phyloP scores from a whole-genome alignment of 108 stramenopile species.

The Cylindrotheca closterium region DNA sequence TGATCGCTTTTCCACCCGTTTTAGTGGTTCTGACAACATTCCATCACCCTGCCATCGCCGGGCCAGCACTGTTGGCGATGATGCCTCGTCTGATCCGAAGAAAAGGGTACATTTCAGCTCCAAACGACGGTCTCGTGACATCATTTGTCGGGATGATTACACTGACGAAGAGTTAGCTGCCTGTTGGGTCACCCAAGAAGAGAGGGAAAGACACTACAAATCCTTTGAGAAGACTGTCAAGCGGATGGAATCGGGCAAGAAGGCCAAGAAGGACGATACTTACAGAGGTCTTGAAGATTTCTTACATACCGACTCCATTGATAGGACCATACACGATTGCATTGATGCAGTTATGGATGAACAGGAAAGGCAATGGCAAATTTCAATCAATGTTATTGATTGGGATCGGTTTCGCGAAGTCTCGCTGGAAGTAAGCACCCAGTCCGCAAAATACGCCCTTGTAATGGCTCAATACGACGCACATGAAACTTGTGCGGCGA shows the following conservation, averaged over 20 bases:
- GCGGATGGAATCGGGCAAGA: slow-evolving; percentile 15
- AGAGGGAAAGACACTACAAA: slow-evolving; percentile 23
- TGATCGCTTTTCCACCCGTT: no score
- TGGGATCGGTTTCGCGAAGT: neutral
- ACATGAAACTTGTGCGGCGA: no score
- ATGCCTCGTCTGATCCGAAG: no score
- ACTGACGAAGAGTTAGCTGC: slow-evolving; percentile 18
- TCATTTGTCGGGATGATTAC: no score
- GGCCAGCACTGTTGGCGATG: no score
- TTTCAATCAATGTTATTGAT: slow-evolving; percentile 13
- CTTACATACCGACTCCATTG: slow-evolving; percentile 16
- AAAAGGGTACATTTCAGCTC: no score
- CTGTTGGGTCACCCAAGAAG: slow-evolving; percentile 25
- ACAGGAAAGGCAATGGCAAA: slow-evolving; percentile 37
- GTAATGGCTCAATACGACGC: no score
- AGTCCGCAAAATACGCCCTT: neutral
- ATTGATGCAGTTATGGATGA: slow-evolving; percentile 38
- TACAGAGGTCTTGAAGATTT: slow-evolving; percentile 35
- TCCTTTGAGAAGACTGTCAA: slow-evolving; percentile 22
- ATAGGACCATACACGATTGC: slow-evolving; percentile 17
- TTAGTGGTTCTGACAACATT: no score
- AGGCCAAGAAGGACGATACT: slow-evolving; percentile 11
- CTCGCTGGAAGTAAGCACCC: neutral
- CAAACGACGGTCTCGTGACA: no score
- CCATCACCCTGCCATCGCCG: no score